Percentiles rank a stretch among this genome's conserved stretches.
phyloP scores from a whole-genome alignment of 345 rosid genomes.

The Eucalyptus tenuipes region DNA sequence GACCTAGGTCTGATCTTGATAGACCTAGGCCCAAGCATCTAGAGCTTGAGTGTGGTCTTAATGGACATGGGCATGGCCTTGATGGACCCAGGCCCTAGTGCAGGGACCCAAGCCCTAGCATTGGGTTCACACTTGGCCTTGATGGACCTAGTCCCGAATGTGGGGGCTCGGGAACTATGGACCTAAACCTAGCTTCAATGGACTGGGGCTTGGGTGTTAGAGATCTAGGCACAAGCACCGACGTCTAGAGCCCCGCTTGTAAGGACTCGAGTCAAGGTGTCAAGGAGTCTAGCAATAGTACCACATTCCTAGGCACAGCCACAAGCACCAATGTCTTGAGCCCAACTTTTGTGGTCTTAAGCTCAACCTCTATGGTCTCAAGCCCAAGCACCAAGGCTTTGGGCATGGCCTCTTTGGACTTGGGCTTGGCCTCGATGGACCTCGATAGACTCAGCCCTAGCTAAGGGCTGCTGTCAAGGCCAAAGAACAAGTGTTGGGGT shows the following conservation, averaged over 20 bases:
- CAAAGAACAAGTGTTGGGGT: not conserved
- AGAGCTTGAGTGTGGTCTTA: rapidly evolving
- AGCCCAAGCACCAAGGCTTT: not conserved
- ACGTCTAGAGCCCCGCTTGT: rapidly evolving
- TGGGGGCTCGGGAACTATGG: not conserved
- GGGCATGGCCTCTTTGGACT: not conserved
- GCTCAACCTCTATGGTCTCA: not conserved
- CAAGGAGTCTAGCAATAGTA: not conserved
- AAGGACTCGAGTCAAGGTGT: not conserved
- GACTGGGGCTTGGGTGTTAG: rapidly evolving
- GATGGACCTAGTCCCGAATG: rapidly evolving
- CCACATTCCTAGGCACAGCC: rapidly evolving
- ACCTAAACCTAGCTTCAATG: not conserved
- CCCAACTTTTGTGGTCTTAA: not conserved
- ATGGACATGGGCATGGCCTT: too few species aligned
- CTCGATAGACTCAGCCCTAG: not conserved
- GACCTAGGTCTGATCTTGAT: rapidly evolving
- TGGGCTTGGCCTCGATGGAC: not conserved
- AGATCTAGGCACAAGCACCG: not conserved
- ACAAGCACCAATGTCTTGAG: not conserved
- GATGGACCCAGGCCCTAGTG: too few species aligned
- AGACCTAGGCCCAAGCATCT: rapidly evolving
- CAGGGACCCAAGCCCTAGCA: rapidly evolving
- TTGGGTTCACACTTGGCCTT: not conserved
- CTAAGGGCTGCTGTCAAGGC: rapidly evolving